Percentiles rank a stretch among this genome's conserved stretches.
phyloP scores from a whole-genome alignment of 305 asterid genomes.

The Coffea humblotiana region DNA sequence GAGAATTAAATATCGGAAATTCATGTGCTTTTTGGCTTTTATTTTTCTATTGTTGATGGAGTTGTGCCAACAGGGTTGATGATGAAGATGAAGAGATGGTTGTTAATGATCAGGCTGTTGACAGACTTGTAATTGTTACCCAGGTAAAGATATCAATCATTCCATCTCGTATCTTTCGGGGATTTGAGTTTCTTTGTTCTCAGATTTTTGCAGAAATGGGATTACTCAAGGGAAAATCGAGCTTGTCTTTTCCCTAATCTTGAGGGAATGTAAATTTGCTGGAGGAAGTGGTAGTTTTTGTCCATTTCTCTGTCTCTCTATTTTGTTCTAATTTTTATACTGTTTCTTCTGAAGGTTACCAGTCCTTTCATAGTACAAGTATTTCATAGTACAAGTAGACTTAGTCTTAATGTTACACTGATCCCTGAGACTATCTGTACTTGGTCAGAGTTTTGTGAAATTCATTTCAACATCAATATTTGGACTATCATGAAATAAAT shows the following conservation, averaged over 20 bases:
- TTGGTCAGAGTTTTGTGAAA: neutral
- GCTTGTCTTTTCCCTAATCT: neutral
- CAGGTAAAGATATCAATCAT: conserved; percentile 49
- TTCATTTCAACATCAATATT: neutral
- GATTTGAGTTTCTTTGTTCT: neutral
- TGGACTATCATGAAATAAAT: neutral
- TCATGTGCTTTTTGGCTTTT: conserved; percentile 9
- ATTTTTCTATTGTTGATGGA: conserved; percentile 23
- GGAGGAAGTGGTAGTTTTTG: neutral
- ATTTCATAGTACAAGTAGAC: neutral
- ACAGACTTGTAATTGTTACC: conserved; percentile 85
- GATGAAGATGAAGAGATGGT: conserved; percentile 67
- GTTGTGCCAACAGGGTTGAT: conserved; percentile 46
- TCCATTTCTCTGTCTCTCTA: neutral
- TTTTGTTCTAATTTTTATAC: neutral
- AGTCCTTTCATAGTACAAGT: neutral
- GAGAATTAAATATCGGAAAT: neutral
- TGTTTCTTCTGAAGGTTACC: neutral
- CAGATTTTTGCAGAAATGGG: neutral
- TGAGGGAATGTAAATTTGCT: neutral
- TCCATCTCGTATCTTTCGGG: neutral
- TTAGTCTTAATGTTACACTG: neutral
- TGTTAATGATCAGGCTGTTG: conserved; percentile 60
- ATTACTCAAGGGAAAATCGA: neutral
- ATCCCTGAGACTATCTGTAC: neutral